Percentiles rank a stretch among this genome's conserved stretches.
Evolutionary conservation across 169 alveolate genomes (phyloP).

Genomic region (Plasmodium gaboni): DNA sequence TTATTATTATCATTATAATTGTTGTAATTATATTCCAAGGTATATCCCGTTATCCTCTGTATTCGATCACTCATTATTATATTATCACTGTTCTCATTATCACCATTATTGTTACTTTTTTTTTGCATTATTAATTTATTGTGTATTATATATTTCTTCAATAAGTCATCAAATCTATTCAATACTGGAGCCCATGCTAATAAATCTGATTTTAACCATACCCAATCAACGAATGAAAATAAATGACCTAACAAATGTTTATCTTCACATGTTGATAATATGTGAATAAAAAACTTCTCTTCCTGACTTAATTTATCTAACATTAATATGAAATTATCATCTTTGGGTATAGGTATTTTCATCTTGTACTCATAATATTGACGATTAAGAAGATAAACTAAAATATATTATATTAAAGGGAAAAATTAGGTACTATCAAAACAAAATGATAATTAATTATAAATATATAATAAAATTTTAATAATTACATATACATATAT

Average conservation of each 20-base stretch:
- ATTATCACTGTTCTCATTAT: neutral
- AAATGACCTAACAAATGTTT: conserved; percentile 79
- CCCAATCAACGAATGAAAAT: conserved; percentile 86
- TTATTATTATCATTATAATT: too few species aligned
- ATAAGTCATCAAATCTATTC: conserved; percentile 85
- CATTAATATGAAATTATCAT: conserved; percentile 84
- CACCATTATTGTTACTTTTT: conserved; percentile 34
- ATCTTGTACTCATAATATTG: conserved; percentile 70
- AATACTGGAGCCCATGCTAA: conserved; percentile 88
- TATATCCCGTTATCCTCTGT: too few species aligned
- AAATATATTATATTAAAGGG: neutral
- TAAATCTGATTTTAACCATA: conserved; percentile 86
- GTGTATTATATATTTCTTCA: conserved; percentile 73
- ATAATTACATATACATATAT: neutral
- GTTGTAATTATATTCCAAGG: too few species aligned
- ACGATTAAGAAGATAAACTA: neutral
- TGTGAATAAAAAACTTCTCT: conserved; percentile 82
- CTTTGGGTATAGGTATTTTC: conserved; percentile 87
- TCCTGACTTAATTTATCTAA: conserved; percentile 82
- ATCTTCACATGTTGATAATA: conserved; percentile 78
- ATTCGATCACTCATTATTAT: too few species aligned
- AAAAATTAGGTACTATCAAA: neutral
- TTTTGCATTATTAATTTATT: conserved; percentile 66
- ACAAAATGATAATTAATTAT: neutral
- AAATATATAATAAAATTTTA: neutral